phyloP scores from a whole-genome alignment of 2,329 filamentous ascomycete species.

The Colletotrichum sp. region DNA sequence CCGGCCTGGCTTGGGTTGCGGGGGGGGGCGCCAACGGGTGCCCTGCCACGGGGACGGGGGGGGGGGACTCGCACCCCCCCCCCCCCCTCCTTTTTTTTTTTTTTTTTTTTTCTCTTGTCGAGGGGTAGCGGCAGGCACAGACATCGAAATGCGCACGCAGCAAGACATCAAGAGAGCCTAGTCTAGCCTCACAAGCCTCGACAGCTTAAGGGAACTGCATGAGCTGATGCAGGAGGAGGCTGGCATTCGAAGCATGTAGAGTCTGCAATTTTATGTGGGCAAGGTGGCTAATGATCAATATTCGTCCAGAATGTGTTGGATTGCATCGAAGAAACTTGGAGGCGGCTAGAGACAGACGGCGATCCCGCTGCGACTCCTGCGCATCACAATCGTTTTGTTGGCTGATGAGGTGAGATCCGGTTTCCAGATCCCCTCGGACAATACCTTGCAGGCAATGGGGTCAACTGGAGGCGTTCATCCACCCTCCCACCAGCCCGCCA shows the following conservation, averaged over 20 bases:
- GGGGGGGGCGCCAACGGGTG: too few species aligned
- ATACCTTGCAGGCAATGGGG: neutral
- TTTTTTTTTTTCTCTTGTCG: neutral
- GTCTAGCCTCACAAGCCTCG: neutral
- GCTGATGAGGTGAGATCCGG: neutral
- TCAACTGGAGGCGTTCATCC: neutral
- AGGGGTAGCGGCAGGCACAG: neutral
- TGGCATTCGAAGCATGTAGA: neutral
- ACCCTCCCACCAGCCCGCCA: neutral
- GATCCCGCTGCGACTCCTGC: conserved; percentile 1
- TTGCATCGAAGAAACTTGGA: neutral
- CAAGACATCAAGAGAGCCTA: neutral
- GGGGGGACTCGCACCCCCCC: too few species aligned
- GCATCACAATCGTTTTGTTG: conserved; percentile 17
- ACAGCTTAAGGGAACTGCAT: neutral
- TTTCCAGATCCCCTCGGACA: neutral
- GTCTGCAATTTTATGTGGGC: neutral
- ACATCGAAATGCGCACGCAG: neutral
- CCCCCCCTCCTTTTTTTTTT: too few species aligned
- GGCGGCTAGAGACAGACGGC: neutral
- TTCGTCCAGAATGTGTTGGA: neutral
- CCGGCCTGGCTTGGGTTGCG: too few species aligned
- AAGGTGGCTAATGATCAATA: neutral
- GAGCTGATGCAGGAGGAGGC: neutral
- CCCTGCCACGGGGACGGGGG: too few species aligned